phyloP scores from a whole-genome alignment of 352 stramenopile genomes.

The Globisporangium viniferum region DNA sequence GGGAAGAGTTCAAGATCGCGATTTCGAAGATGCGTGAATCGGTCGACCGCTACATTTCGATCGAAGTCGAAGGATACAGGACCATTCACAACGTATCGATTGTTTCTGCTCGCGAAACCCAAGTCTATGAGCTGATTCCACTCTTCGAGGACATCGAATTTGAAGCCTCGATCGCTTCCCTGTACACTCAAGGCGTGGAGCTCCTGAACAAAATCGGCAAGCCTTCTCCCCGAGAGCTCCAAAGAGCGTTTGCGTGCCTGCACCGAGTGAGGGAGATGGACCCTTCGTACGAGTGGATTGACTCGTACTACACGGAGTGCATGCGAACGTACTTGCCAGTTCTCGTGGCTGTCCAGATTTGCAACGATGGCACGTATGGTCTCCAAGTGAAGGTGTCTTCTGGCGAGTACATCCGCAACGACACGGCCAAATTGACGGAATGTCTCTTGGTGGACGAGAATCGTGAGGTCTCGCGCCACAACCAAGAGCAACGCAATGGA shows the following conservation, averaged over 20 bases:
- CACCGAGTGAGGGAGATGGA: slow-evolving; percentile 65
- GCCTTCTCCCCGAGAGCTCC: slow-evolving; percentile 52
- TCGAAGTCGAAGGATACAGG: slow-evolving; percentile 76
- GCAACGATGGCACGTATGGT: slow-evolving; percentile 67
- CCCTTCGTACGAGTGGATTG: slow-evolving; percentile 81
- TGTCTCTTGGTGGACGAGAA: slow-evolving; percentile 62
- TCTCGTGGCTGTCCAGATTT: slow-evolving; percentile 65
- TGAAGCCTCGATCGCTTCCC: slow-evolving; percentile 55
- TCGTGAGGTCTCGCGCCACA: slow-evolving; percentile 45
- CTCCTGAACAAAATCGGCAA: slow-evolving; percentile 64
- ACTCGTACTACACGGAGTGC: slow-evolving; percentile 76
- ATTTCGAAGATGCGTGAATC: slow-evolving; percentile 75
- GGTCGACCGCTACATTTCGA: slow-evolving; percentile 64
- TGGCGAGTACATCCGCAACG: slow-evolving; percentile 73
- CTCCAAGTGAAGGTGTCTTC: slow-evolving; percentile 78
- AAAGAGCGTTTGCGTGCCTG: slow-evolving; percentile 75
- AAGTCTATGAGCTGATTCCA: slow-evolving; percentile 76
- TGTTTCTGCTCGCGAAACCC: slow-evolving; percentile 60
- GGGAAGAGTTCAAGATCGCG: slow-evolving; percentile 85
- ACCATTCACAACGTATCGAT: slow-evolving; percentile 65
- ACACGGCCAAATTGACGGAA: slow-evolving; percentile 71
- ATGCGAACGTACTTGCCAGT: slow-evolving; percentile 66
- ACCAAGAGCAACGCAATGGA: slow-evolving; percentile 44
- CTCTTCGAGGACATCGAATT: slow-evolving; percentile 70
- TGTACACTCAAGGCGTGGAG: slow-evolving; percentile 69